A percentile compares a stretch with the other conserved stretches of the same genome.
These are phyloP conservation scores for Neurospora tetrasperma DNA, from an alignment of 495 filamentous ascomycete species.

Conservation along the genomic window DNA sequence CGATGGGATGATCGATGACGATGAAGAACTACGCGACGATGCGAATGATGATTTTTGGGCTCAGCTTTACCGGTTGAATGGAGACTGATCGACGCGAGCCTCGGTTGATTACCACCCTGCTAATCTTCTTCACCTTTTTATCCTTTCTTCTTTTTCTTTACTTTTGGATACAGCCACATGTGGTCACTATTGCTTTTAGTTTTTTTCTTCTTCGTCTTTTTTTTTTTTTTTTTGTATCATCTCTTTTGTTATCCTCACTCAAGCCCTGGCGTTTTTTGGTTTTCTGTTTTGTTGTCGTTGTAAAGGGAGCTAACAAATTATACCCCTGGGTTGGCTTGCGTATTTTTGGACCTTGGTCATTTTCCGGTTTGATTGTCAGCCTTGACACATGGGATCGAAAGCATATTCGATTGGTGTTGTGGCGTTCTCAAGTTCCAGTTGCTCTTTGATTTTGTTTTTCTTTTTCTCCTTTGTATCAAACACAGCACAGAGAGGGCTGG, in stretches of 20 bases:
- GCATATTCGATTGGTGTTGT: neutral
- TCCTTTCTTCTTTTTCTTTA: neutral
- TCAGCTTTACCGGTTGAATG: neutral
- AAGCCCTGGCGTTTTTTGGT: neutral
- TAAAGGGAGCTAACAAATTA: neutral
- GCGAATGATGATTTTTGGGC: conserved; percentile 2
- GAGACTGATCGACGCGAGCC: neutral
- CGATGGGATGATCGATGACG: conserved; percentile 1
- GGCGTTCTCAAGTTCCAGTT: neutral
- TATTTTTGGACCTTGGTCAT: neutral
- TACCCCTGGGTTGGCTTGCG: neutral
- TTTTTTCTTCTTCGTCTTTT: neutral
- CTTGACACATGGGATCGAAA: neutral
- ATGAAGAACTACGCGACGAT: neutral
- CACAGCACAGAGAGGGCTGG: neutral
- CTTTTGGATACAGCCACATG: neutral
- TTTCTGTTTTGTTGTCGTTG: neutral
- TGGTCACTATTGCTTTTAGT: neutral
- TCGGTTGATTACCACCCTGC: neutral
- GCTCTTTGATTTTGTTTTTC: neutral
- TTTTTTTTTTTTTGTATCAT: neutral
- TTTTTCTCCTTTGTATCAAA: neutral
- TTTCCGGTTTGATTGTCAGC: neutral
- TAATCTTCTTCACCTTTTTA: neutral
- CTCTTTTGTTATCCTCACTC: neutral